Base-by-base conservation (phyloP, 768 basidiomycete genomes). In the Boletus sp. region DNA sequence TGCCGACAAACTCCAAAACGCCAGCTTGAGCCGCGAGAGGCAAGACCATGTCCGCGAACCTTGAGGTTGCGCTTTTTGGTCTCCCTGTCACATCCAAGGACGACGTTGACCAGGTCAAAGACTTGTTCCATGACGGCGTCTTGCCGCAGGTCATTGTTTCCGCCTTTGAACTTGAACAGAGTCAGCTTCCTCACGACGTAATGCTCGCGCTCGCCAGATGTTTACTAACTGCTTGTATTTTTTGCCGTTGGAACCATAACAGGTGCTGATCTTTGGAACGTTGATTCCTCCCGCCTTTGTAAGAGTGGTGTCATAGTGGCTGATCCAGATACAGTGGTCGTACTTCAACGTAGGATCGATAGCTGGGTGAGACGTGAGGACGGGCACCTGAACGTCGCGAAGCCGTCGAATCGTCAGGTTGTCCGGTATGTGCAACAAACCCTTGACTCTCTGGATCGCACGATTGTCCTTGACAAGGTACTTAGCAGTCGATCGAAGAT, bases 91-190 rank as follows among this genome's bases (percentile, higher is more conserved):
- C 77, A 78, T 2, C 66, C 67, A 15, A 99, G 80, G 2, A 98
- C 80, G 9, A 80, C 73, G 60, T 98, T 98, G 54, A 94, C 89
- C 18, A 98, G 79, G 18, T 84, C 84, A 66, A 99, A 99, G 2
- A 97, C 93, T 72, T 99, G 97, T 66, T 98, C 93, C 95, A 99
- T 98, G 51, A 98, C 94, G 1, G 95, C 95, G 67, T 99, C 97
- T 72, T 99, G 97, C 40, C 97, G 86, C 47, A 97, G 70, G 65
- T 99, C 97, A 63, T 99, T 97, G 10, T 84, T 79, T 9, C 89
- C 89, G 4, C 93, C 93, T 70, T 99, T 98, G 75, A 94, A 95
- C 93, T 96, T 39, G 35, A 6, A 44, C 63, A 47, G n/a, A 2
- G 24, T 61, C 20, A 63, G 35, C 40, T 32, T 24, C 24, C 30